Base-by-base conservation (phyloP, 495 filamentous ascomycete species). In the Tuber indicum region DNA sequence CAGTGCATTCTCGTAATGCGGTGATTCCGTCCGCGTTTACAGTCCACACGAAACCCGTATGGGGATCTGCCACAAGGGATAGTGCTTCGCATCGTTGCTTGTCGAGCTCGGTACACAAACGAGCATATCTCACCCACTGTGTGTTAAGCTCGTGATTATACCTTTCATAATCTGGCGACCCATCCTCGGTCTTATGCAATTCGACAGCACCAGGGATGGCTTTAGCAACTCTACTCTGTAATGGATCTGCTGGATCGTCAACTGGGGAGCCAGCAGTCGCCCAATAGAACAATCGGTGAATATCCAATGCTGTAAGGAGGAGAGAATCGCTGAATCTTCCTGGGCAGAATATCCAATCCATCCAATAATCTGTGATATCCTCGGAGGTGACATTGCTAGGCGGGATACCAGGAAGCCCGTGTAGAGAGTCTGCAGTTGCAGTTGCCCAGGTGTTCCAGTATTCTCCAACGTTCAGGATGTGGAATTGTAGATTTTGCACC, bases 81-180 rank as follows among this genome's bases (percentile, higher is more conserved):
- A 97, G 83, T 3, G 91, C 89, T 81, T 97, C 93, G 9, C 91
- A 90, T 81, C 94, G 88, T 76, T 92, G 90, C 77, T 91, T 94
- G 81, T 99, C 92, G 39, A 99, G 88, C 82, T 98, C 94, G 19
- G 90, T 86, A 72, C 94, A 87, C 39, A 98, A 87, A 62, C 94
- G 91, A 86, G 92, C 96, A 85, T 96, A 96, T 70, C 93, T 88
- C 66, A 91, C 89, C 96, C 96, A 99, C 82, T 98, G 94, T 14
- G 90, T 86, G 82, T 94, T 90, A 62, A 91, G 91, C 45, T 91
- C 90, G 44, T 85, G 84, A 66, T 90, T 88, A 83, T 92, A 94
- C 66, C 90, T 88, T 21, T 90, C 87, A 76, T 92, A 92, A 77
- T 96, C 91, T 81, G 91, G 88, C n/a, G 88, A 88, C 10, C 90